Percentiles rank a stretch among this genome's conserved stretches.
These are phyloP conservation scores for Coelastrella sp. DNA, from an alignment of 139 green algal species.

Conservation along the genomic window DNA sequence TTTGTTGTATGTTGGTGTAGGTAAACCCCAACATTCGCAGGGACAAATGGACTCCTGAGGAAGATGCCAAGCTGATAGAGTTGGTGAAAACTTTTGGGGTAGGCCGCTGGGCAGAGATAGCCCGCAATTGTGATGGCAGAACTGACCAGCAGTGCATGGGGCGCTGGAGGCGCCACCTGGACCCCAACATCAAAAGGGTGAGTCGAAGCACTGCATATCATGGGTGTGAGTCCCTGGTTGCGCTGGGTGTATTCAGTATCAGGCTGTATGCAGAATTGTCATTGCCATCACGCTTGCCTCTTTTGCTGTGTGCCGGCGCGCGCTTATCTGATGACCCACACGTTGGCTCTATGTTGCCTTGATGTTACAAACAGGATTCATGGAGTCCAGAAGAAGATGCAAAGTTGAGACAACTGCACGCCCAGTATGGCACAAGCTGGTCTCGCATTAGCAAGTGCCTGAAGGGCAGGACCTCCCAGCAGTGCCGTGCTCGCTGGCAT, in stretches of 20 bases:
- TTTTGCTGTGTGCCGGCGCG: no score
- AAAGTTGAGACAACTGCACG: conserved; percentile 63
- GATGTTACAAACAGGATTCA: conserved; percentile 55
- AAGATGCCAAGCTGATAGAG: conserved; percentile 72
- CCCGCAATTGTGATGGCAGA: conserved; percentile 71
- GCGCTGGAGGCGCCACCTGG: conserved; percentile 85
- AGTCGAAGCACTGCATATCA: neutral
- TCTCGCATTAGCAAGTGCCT: conserved; percentile 71
- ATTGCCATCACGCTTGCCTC: no score
- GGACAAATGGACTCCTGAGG: conserved; percentile 82
- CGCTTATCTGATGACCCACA: no score
- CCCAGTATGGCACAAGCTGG: conserved; percentile 73
- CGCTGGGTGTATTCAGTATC: no score
- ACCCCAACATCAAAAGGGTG: conserved; percentile 77
- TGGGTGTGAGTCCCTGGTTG: no score
- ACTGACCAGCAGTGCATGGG: conserved; percentile 96
- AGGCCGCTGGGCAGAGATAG: conserved; percentile 81
- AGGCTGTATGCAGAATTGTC: no score
- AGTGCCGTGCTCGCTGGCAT: conserved; percentile 84
- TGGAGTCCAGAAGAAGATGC: conserved; percentile 78
- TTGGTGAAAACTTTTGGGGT: conserved; percentile 73
- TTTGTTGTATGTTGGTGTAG: no score
- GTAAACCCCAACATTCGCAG: conserved; percentile 88
- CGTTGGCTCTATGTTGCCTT: no score
- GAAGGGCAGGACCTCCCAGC: conserved; percentile 80